These are phyloP conservation scores for Croton laevigatus DNA, from an alignment of 441 rosid genomes.

Conservation along the genomic window DNA sequence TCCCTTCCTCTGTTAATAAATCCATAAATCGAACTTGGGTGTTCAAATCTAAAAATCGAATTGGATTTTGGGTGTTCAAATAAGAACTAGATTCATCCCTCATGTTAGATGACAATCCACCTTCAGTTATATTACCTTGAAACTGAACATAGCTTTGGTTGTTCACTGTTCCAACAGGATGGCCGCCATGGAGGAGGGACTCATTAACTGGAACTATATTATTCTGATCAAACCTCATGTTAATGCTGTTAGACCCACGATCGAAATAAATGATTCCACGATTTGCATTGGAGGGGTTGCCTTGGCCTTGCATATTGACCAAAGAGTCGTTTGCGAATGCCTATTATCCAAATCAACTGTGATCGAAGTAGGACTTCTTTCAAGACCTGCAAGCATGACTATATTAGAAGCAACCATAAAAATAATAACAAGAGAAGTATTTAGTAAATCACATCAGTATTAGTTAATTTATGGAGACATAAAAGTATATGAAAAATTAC, in stretches of 20 bases:
- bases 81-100: background rate
- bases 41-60: background rate
- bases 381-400: constrained; percentile 3
- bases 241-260: constrained; percentile 3
- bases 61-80: background rate
- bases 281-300: constrained; percentile 3
- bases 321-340: background rate
- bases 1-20: background rate
- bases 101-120: no score
- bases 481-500: background rate
- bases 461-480: background rate
- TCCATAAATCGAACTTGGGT: background rate
- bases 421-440: background rate
- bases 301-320: constrained; percentile 21
- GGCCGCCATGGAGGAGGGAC: background rate
- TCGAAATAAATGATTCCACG: constrained; percentile 3
- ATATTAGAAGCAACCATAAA: background rate
- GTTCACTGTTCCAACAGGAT: background rate
- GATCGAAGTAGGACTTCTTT: background rate
- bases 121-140: no score
- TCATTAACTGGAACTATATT: constrained; percentile 1
- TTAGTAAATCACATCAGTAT: background rate
- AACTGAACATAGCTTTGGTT: no score
- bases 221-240: background rate
- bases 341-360: background rate